Percentiles rank a stretch among this genome's conserved stretches.
Evolutionary conservation across 2,329 filamentous ascomycete genomes (phyloP).

Genomic region (Aspergillus sp.): DNA sequence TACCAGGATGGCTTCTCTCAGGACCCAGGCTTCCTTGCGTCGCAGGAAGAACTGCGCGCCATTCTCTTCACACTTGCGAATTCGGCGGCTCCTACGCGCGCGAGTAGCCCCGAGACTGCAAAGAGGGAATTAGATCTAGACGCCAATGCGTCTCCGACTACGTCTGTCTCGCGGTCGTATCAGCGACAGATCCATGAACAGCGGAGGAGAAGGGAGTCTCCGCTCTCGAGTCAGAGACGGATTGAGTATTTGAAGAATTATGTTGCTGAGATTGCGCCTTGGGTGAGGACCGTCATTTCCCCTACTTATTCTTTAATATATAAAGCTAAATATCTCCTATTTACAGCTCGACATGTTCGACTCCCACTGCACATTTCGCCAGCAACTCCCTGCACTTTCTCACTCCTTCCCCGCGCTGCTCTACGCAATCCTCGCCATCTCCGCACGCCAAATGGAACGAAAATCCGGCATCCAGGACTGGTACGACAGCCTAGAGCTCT

Average conservation of each 20-base stretch:
- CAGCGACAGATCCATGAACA: not conserved
- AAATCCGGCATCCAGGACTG: constrained; percentile 46
- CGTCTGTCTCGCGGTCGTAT: not conserved
- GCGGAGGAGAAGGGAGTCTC: constrained; percentile 12
- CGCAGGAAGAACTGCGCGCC: constrained; percentile 46
- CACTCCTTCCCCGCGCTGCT: constrained; percentile 46
- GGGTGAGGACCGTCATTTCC: constrained; percentile 35
- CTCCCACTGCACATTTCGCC: constrained; percentile 52
- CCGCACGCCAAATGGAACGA: constrained; percentile 54
- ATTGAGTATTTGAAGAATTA: constrained; percentile 51
- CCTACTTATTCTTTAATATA: too few relatives aligned
- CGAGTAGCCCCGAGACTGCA: constrained; percentile 34
- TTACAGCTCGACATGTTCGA: constrained; percentile 58
- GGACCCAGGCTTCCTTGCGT: constrained; percentile 46
- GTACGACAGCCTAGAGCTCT: constrained; percentile 53
- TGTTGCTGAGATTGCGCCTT: constrained; percentile 54
- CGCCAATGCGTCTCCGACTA: not conserved
- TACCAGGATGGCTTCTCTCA: constrained; percentile 32
- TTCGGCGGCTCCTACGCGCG: constrained; percentile 44
- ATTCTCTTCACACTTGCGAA: constrained; percentile 48
- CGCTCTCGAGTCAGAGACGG: constrained; percentile 33
- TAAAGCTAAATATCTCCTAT: too few relatives aligned
- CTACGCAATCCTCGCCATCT: constrained; percentile 55
- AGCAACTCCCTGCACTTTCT: constrained; percentile 52
- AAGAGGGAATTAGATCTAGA: constrained; percentile 1